Percentiles rank a stretch among this genome's conserved stretches.
phyloP scores from a whole-genome alignment of 768 basidiomycete species.

The Clathrus columnatus region DNA sequence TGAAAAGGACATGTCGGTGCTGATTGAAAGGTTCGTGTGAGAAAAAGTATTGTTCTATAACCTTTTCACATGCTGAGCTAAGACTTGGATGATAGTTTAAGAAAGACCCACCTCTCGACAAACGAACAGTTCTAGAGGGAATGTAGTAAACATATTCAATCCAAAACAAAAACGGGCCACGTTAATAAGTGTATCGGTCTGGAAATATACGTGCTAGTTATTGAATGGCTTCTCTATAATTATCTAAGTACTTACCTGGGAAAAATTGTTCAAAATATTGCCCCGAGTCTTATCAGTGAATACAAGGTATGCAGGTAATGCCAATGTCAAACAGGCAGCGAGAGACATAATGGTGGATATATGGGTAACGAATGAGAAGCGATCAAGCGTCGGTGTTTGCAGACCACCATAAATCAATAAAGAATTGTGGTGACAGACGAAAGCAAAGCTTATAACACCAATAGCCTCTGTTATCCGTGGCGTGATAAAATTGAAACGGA shows the following conservation, averaged over 20 bases:
- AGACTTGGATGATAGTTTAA: not conserved
- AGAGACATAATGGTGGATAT: constrained; percentile 81
- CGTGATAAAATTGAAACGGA: constrained; percentile 66
- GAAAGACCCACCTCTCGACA: constrained; percentile 73
- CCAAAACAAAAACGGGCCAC: constrained; percentile 92
- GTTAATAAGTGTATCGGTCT: constrained; percentile 87
- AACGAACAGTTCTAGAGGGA: constrained; percentile 93
- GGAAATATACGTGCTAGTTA: no score
- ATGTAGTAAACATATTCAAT: constrained; percentile 95
- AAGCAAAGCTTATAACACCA: constrained; percentile 94
- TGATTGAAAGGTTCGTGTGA: constrained; percentile 74
- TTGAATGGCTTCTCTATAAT: constrained; percentile 2
- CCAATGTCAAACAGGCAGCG: constrained; percentile 75
- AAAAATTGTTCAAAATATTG: constrained; percentile 96
- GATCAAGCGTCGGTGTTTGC: constrained; percentile 86
- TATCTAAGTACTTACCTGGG: constrained; percentile 49
- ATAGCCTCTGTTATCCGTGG: constrained; percentile 90
- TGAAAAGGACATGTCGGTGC: constrained; percentile 85
- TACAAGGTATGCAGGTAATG: constrained; percentile 76
- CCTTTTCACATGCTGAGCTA: constrained; percentile 37
- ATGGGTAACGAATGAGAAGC: constrained; percentile 89
- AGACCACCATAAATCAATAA: constrained; percentile 92
- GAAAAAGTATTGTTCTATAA: constrained; percentile 95
- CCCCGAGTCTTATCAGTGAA: constrained; percentile 90
- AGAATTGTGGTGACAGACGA: constrained; percentile 97